Percentiles rank a stretch among this genome's conserved stretches.
Conservation (phyloP, 2,329 filamentous ascomycete genomes). For the Daldinia sp. region DNA sequence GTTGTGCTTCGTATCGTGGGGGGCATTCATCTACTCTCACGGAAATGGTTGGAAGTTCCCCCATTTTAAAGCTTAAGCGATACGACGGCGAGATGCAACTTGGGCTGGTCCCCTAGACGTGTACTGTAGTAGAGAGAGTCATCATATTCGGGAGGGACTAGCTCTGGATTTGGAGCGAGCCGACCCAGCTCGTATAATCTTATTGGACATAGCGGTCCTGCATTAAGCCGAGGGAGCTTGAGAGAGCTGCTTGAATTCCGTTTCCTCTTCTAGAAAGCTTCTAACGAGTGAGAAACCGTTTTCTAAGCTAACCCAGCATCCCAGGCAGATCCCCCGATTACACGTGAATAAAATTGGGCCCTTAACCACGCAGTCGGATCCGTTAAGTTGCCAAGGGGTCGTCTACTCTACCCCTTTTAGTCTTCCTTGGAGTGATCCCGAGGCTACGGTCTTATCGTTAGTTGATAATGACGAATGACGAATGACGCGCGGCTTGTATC, state of each 20-base stretch:
- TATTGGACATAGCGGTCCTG: slow-evolving; percentile 34
- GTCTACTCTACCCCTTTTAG: slow-evolving; percentile 27
- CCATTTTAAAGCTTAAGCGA: slow-evolving; percentile 33
- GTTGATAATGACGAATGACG: slow-evolving; percentile 15
- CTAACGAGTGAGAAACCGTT: slow-evolving; percentile 32
- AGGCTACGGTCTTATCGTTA: slow-evolving; percentile 26
- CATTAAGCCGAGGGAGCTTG: slow-evolving; percentile 36
- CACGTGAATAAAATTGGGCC: slow-evolving; percentile 42
- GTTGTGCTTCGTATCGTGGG: slow-evolving; percentile 26
- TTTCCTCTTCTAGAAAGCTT: slow-evolving; percentile 37
- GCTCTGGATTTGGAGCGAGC: slow-evolving; percentile 25
- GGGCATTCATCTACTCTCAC: slow-evolving; percentile 33
- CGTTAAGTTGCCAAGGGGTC: slow-evolving; percentile 41
- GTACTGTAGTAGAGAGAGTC: slow-evolving; percentile 7
- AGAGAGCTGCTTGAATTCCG: slow-evolving; percentile 25
- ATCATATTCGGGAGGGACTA: slow-evolving; percentile 23
- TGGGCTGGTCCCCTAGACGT: slow-evolving; percentile 2
- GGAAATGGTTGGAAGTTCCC: slow-evolving; percentile 28
- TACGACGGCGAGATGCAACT: slow-evolving; percentile 34
- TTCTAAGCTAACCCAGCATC: slow-evolving; percentile 35
- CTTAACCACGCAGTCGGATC: slow-evolving; percentile 44
- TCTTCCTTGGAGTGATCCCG: neutral
- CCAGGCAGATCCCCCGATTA: slow-evolving; percentile 42
- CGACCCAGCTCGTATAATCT: neutral
- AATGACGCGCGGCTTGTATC: slow-evolving; percentile 28